Base-by-base conservation (phyloP, 257 asterid genomes). In the Ilex asprella region DNA sequence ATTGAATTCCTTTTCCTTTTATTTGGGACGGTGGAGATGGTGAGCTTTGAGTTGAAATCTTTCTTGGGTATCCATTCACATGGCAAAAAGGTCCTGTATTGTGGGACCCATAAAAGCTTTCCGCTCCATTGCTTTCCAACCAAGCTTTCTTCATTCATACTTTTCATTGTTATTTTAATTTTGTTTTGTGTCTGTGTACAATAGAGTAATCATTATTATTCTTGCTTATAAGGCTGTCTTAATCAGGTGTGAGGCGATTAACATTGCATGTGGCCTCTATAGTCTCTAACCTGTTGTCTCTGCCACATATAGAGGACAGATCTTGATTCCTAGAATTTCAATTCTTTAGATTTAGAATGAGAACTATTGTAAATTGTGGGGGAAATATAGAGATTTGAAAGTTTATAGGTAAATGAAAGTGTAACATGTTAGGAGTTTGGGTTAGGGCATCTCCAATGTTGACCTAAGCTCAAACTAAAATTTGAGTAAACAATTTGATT, bases 121-220 rank as follows among this genome's bases (percentile, higher is more conserved):
- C 66, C 73, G 62, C 70, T 56, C 39, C 39, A 74, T 75, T 77
- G 83, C 82, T 79, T 81, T 77, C 80, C 84, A 73, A 66, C 83
- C 81, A 81, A 81, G 67, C 74, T 66, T 76, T 76, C 73, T 74
- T 67, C 71, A 59, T 58, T 64, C 62, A 55, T 51, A 30, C 39
- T 56, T 47, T 31, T 60, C 52, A 41, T 31, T 31, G 53, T 54
- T 51, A 60, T 58, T 29, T 55, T 53, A 31, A 10, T 56, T 21
- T 2, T 46, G 52, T 46, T 46, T 46, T 46, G 13, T 2, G 13
- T 7, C n/a, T 10, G 1, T 46, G 6, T 46, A 10, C 0, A 46
- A 46, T 46, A 35, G 41, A 35, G 7, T 46, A 46, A 14, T 46
- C 52, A 46, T 46, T 14, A 46, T 46, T 46, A 46, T 46, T 7